Evolutionary conservation across 495 filamentous ascomycete species (phyloP), one percentile per base, ranked within the genome.

Genomic region (Copromyces sp.): DNA sequence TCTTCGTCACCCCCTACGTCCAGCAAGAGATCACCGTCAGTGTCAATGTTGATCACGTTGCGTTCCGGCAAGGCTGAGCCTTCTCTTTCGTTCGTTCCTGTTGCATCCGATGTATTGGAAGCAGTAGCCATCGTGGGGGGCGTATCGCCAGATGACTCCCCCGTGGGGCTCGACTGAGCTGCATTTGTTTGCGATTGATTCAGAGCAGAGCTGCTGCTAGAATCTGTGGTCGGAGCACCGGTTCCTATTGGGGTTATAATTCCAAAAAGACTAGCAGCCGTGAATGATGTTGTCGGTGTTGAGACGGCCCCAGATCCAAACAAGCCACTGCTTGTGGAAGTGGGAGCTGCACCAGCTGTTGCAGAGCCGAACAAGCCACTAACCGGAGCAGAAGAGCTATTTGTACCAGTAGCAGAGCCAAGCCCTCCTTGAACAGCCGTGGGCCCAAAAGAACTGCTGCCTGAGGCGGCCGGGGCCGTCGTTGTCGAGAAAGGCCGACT

Each of bases 11-110:
- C 29, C 8, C 29, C 70, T 9, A 70, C 39, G 16, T 35, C 38
- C 0, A 74, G 35, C 37, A 72, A 24, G 17, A 74, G 73, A n/a
- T 74, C 73, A 3, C 73, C 73, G 32, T 74, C 41, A 1, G 59
- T 0, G 39, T 69, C 73, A 4, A 74, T 69, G 9, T 38, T 12
- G 38, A 65, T 17, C 14, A 65, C 29, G 53, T 0, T 35, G 1
- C 53, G 14, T 35, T 0, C 0, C 29, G 53, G 53, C 14, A 2
- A 35, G 3, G 3, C 3, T 14, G 53, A 35, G 0, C 3, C 5
- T 17, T 65, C 29, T 0, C 5, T 32, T 65, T 35, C 3, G 0
- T 35, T 65, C 0, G 53, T 61, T 5, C 24, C 24, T 35, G 29
- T 35, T 61, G 53, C 12, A 32, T 61, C 24, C 0, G 24, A 16